Base-by-base conservation (phyloP, 2,329 filamentous ascomycete species). In the Leptosphaerulina australis region DNA sequence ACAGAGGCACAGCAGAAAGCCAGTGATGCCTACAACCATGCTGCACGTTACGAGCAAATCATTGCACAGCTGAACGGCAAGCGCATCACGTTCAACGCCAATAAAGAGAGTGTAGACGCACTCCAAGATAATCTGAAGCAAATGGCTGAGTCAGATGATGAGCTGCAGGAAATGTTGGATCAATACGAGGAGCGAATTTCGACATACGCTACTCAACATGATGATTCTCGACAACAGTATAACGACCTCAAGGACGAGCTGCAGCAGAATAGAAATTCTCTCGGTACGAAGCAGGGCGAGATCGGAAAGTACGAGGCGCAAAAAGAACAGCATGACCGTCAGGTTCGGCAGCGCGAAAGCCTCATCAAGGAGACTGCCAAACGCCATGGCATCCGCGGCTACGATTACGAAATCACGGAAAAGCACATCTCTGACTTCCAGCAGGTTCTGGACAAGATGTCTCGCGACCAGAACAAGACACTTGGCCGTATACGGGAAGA, bases 301-400 rank as follows among this genome's bases (percentile, higher is more conserved):
- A 81, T 85, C 61, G 93, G 93, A 33, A 90, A 87, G 59, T 86
- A 88, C 60, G 84, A 94, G 71, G 93, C 92, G 2, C 88, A 96
- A 67, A 91, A 93, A 74, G 87, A 90, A 55, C 90, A 88, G 63
- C 90, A 94, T 67, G 90, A 97, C 67, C 84, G 88, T 3, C 89
- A 97, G 58, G 70, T 96, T 3, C 79, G 84, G 60, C 78, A 83
- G 34, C 88, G 93, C 29, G 81, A 87, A 63, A 80, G 82, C 8
- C 82, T 96, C 70, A 85, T 97, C 46, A 90, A 86, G 57, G 86
- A 92, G 49, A 85, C 90, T 28, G 91, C 93, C 12, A 81, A 84
- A 35, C 80, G 80, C 20, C 89, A 96, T 71, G 86, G 84, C 50
- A 89, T 99, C 55, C 87, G 90, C 25, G 92, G 92, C 0, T 96